Evolutionary conservation across 768 basidiomycete genomes (phyloP), one percentile per base, ranked within the genome.

Genomic region (Russula emetica): DNA sequence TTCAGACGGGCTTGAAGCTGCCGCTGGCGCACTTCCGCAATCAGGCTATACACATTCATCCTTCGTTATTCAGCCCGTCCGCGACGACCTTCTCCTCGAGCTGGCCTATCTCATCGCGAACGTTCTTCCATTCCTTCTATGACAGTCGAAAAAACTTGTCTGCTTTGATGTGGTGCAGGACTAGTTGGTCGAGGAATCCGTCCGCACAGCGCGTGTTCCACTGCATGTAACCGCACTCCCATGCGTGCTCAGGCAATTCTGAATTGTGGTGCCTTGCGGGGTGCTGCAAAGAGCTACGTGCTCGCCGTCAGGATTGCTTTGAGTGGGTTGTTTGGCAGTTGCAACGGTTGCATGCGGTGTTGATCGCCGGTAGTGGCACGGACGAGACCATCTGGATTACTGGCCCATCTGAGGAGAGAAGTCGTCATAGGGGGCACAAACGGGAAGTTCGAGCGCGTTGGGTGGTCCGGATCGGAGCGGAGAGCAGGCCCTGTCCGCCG

Each of bases 211-310:
- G 20, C 30, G 54, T 54, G 36, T 47, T 53, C 34, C 44, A 24
- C 28, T 55, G 45, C 53, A 47, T 28, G 49, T 55, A 53, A 49
- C 63, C 62, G 52, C 66, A 64, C 58, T 55, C 55, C 24, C 36
- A 60, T 36, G 30, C 49, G 30, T 34, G 28, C 66, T 42, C 38
- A 18, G 30, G 38, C 54, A 20, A 5, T n/a, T 24, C 22, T 51
- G 66, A 56, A 51, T 60, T 65, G 66, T 38, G 34, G 36, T 55
- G 32, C 58, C 63, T 32, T 18, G 42, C 24, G 66, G 63, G 66
- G 58, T 59, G 58, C 55, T 38, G 47, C 66, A 67, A 67, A 67
- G 63, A 67, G 66, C 53, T 57, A 40, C 49, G 54, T 56, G 57
- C 66, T 67, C 66, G 66, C 54, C 22, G 40, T 55, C 66, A 51